Base-by-base conservation (phyloP, 306 rosid genomes). In the Fagus crenata region DNA sequence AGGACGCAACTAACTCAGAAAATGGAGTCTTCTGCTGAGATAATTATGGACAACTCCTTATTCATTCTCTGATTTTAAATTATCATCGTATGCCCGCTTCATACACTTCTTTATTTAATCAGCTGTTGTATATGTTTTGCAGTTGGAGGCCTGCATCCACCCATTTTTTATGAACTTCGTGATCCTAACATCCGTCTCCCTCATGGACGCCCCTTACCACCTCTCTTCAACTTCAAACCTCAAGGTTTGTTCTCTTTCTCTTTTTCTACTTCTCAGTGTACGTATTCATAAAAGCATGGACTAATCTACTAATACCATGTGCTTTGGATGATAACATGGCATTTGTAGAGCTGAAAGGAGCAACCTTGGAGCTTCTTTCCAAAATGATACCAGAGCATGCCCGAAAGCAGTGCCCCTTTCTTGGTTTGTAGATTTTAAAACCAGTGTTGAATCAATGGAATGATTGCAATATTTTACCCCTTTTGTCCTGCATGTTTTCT, bases 91-190 rank as follows among this genome's bases (percentile, higher is more conserved):
- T 14, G 15, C 3, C 46, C 71, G 3, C 49, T 2, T 15, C 28
- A 4, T 37, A 33, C 15, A 65, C 70, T 17, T 37, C 2, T 65
- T 65, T 12, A 2, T 37, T 49, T 18, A 28, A 54, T 76, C 77
- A 61, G 13, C 32, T 5, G 2, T 55, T 8, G 41, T 42, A 28
- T 37, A 32, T 15, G 46, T n/a, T 58, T 49, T 7, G 75, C 87
- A 90, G 91, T 74, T 88, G 32, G 92, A 90, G 61, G 92, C 89
- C 13, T 84, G 85, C 42, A 15, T 82, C 67, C 96, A 90, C 74
- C 91, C 88, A 5, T 90, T 90, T 77, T 88, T 90, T 28, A 90
- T 69, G 91, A 90, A 59, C 92, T 90, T 63, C 92, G 96, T 1
- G 89, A 90, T 69, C 87, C 88, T 40, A 88, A 58, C 58, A 43